Evolutionary conservation across 768 basidiomycete genomes (phyloP), one percentile per base, ranked within the genome.

Genomic region (Hygrocybe coccinea): DNA sequence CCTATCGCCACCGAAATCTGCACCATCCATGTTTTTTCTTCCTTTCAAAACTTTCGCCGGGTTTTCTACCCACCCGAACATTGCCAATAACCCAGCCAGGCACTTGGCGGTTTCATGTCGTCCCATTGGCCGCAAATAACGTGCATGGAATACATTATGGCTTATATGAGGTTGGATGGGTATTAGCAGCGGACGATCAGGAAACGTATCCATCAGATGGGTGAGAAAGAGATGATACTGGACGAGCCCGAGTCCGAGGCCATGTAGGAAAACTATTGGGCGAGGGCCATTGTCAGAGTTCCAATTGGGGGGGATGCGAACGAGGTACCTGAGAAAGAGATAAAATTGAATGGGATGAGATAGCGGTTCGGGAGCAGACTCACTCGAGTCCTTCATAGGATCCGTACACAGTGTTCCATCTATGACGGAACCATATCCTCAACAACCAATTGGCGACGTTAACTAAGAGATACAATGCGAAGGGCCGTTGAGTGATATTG

Each of bases 191-290:
- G 93, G 93, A 17, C 85, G 83, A 60, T 87, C 80, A 4, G 81
- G 70, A 50, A 87, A 76, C 3, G 72, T 64, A 36, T 73, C 70
- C 39, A 87, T 68, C 17, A 94, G 74, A 59, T 85, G 72, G 10
- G 72, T 69, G 52, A 94, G 71, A 57, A 89, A 71, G n/a, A 72
- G 59, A 39, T 79, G 72, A 65, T 94, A 90, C 62, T 89, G 87
- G 17, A 84, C 63, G 10, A 91, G 69, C 2, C 93, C 93, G 48
- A 95, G 77, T 9, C 94, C 94, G 1, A 98, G 81, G 2, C 95
- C 95, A 64, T 97, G 93, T 36, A 92, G 68, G 65, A 94, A 91
- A 14, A 97, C 78, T 36, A 95, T 70, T 0, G 94, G 94, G 39
- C 82, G 79, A 29, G 76, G 77, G 22, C 81, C 84, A 38, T 66